Base-by-base conservation (phyloP, 139 green algal species). In the Chlamydomonas applanata region DNA sequence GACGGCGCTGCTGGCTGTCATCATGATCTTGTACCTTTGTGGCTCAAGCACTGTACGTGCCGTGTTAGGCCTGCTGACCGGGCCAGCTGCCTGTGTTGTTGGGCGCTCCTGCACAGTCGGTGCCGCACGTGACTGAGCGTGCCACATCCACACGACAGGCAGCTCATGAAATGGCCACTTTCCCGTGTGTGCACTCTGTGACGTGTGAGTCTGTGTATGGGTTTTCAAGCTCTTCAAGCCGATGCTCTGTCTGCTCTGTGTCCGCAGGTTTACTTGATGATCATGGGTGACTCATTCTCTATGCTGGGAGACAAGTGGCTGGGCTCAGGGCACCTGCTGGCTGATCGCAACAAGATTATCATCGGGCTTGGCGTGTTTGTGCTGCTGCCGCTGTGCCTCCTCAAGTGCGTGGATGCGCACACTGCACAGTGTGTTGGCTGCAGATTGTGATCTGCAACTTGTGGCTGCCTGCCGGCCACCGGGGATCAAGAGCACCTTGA, bases 241-340 rank as follows among this genome's bases (percentile, higher is more conserved):
- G n/a, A 9, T 35, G 36, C 36, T 30, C 52, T 25, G 33, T n/a
- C 29, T 40, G 13, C 52, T 32, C 46, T 19, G 9, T 32, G 1
- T 34, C 20, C 70, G 24, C 76, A 89, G 83, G 40, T 49, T 7
- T 49, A 49, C 11, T 11, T 49, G 7, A 83, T 94, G 60, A 94
- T 94, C 53, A 68, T 95, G 35, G 89, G 74, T 0, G 90, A 95
- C 68, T 88, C 83, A 33, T 88, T 94, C 72, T 82, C 69, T 24
- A 75, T 82, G 0, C 59, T 94, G 57, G 71, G 79, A n/a, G 20
- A n/a, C 2, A 46, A 75, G 57, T 68, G 56, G 34, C 25, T 82
- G 14, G 79, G 77, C 30, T 17, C 56, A 34, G 70, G 72, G 33
- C 57, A 44, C 27, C 56, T 63, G 49, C 30, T 74, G 0, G 61